These are phyloP conservation scores for Tulasnella sp. DNA, from an alignment of 768 basidiomycete genomes.

Conservation along the genomic window DNA sequence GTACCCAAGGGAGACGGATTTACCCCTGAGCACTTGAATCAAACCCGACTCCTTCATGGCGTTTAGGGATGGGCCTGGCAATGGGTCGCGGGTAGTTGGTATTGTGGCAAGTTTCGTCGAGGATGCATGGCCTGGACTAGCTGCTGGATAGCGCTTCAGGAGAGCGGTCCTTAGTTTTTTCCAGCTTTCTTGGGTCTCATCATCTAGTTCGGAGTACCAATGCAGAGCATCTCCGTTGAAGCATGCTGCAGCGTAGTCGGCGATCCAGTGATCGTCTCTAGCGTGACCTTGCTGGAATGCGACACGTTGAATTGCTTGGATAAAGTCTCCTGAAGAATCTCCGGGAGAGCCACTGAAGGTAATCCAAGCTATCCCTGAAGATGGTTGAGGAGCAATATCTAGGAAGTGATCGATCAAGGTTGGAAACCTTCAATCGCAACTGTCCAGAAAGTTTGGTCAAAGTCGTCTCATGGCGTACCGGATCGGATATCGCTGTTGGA, in stretches of 20 bases:
- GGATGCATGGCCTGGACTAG: background rate
- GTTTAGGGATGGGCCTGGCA: background rate
- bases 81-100: background rate
- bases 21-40: background rate
- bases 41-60: background rate
- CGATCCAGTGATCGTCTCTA: background rate
- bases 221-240: background rate
- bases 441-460: too few species aligned
- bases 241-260: background rate
- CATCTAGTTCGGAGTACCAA: background rate
- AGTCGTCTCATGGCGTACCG: background rate
- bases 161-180: background rate
- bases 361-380: background rate
- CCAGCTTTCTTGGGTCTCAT: background rate
- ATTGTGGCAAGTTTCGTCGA: background rate
- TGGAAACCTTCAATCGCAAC: too few species aligned
- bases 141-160: background rate
- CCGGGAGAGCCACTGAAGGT: background rate
- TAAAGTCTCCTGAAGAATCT: background rate
- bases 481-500: background rate
- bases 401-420: background rate
- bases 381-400: background rate
- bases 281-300: background rate
- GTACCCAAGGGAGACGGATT: background rate
- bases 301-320: background rate